A percentile compares a stretch with the other conserved stretches of the same genome.
phyloP scores from a whole-genome alignment of 2,329 filamentous ascomycete genomes.

The Nothomitra cinnamomea region DNA sequence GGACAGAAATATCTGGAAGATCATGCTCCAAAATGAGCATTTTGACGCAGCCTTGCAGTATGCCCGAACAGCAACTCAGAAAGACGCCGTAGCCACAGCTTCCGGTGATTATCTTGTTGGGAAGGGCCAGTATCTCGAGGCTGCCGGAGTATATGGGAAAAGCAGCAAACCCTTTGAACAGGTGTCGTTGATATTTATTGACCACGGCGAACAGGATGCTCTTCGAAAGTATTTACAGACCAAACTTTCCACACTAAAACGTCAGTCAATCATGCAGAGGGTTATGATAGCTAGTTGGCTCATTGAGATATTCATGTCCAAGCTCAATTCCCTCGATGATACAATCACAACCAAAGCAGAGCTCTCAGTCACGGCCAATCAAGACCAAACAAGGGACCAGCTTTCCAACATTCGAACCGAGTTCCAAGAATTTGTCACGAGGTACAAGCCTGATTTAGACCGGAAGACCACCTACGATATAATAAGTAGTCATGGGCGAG shows the following conservation, averaged over 20 bases:
- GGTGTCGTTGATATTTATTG: constrained; percentile 79
- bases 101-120: constrained; percentile 77
- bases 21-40: constrained; percentile 71
- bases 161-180: constrained; percentile 97
- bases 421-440: constrained; percentile 74
- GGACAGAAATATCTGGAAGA: constrained; percentile 83
- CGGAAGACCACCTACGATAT: constrained; percentile 88
- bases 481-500: constrained; percentile 85
- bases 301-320: constrained; percentile 91
- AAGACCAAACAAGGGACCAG: constrained; percentile 53
- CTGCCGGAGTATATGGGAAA: constrained; percentile 77
- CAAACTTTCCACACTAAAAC: constrained; percentile 68
- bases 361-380: constrained; percentile 52
- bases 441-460: constrained; percentile 76
- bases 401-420: constrained; percentile 56
- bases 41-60: constrained; percentile 81
- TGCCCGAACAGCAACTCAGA: constrained; percentile 63
- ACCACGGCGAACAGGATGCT: constrained; percentile 78
- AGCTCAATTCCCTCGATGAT: constrained; percentile 86
- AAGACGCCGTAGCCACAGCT: constrained; percentile 78
- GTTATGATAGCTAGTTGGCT: constrained; percentile 94
- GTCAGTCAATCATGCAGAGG: constrained; percentile 74
- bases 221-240: constrained; percentile 76
- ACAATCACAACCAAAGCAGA: constrained; percentile 82
- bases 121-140: constrained; percentile 69